phyloP scores from a whole-genome alignment of 352 stramenopile genomes.

The Phytophthora tubulina region DNA sequence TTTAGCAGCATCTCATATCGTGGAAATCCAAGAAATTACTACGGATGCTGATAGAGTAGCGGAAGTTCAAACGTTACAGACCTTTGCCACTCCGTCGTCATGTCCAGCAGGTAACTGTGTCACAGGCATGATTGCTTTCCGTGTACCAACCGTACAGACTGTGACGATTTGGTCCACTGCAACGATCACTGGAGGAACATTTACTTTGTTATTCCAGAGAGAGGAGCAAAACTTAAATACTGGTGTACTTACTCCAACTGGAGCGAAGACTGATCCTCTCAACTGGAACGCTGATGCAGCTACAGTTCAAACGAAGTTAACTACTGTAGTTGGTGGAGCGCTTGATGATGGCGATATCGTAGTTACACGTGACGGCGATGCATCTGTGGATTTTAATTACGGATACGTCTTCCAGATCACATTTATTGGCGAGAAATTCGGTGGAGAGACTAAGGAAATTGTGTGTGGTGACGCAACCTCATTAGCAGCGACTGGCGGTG shows the following conservation, averaged over 20 bases:
- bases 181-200: constrained; percentile 60
- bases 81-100: constrained; percentile 50
- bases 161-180: constrained; percentile 65
- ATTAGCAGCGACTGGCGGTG: constrained; percentile 35
- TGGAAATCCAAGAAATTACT: constrained; percentile 76
- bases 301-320: constrained; percentile 47
- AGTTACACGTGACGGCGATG: constrained; percentile 81
- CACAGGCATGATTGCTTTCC: constrained; percentile 66
- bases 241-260: constrained; percentile 42
- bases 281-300: constrained; percentile 55
- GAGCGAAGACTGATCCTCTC: constrained; percentile 41
- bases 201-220: constrained; percentile 56
- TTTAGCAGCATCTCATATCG: constrained; percentile 70
- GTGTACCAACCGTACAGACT: constrained; percentile 77
- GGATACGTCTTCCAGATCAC: constrained; percentile 82
- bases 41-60: constrained; percentile 67
- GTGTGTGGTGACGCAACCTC: constrained; percentile 12
- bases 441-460: constrained; percentile 56
- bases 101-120: constrained; percentile 67
- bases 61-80: constrained; percentile 78
- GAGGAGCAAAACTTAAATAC: constrained; percentile 29
- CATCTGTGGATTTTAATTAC: constrained; percentile 59
- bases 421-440: constrained; percentile 77
- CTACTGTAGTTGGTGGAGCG: constrained; percentile 32
- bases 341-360: constrained; percentile 64